A percentile compares a stretch with the other conserved stretches of the same genome.
phyloP scores from a whole-genome alignment of 257 asterid species.

The Solanum piurae region DNA sequence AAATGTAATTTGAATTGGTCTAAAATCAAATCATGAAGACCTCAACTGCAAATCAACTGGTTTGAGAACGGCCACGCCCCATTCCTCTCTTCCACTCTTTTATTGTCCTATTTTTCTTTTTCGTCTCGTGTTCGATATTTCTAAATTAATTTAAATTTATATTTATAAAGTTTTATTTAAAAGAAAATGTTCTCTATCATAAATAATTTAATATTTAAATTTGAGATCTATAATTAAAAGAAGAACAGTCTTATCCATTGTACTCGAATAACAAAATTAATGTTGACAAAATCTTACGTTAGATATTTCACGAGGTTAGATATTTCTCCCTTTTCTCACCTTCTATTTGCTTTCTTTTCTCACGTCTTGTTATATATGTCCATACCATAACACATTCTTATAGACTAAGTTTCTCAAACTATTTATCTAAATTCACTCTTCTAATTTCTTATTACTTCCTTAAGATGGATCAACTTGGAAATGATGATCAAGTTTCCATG shows the following conservation, averaged over 20 bases:
- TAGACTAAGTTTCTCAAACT: not conserved
- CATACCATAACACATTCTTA: not conserved
- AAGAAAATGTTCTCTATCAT: rapidly evolving
- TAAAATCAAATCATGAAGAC: not conserved
- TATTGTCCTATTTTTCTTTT: not conserved
- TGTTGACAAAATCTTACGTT: not conserved
- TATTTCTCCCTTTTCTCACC: not conserved
- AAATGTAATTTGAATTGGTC: not conserved
- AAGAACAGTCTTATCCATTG: not conserved
- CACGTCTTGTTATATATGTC: not conserved
- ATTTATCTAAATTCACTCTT: not conserved
- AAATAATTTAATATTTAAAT: not conserved
- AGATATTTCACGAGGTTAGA: not conserved
- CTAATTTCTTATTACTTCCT: not conserved
- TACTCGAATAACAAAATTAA: not conserved
- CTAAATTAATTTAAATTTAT: not conserved
- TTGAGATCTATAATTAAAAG: not conserved
- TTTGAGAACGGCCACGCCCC: not conserved
- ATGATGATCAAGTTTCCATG: not conserved
- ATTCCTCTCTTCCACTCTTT: not conserved
- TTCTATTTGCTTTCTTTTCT: not conserved
- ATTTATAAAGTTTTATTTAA: rapidly evolving
- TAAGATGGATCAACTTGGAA: not conserved
- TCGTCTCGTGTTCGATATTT: rapidly evolving
- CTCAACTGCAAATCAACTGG: not conserved